A percentile compares a stretch with the other conserved stretches of the same genome.
Evolutionary conservation across 805 yeast species (phyloP).

Genomic region (Pichia rugopelliculosa): DNA sequence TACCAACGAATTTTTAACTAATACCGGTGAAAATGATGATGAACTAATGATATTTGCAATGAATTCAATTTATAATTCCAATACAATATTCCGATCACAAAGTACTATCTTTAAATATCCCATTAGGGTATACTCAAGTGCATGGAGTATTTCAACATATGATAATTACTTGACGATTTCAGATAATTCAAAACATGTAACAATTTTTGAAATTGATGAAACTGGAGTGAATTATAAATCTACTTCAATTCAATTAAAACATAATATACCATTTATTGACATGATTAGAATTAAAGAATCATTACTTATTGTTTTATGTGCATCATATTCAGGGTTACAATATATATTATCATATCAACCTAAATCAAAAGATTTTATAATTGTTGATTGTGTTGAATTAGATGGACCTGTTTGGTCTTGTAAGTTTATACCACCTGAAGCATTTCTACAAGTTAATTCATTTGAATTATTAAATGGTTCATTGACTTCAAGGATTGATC

Average conservation of each 20-base stretch:
- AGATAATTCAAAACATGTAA: slow-evolving; percentile 45
- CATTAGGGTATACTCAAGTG: slow-evolving; percentile 14
- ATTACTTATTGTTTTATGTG: slow-evolving; percentile 1
- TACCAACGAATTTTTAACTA: not conserved
- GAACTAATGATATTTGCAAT: not conserved
- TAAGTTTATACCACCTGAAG: slow-evolving; percentile 28
- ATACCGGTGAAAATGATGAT: not conserved
- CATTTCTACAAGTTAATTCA: slow-evolving; percentile 44
- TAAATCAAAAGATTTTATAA: not conserved
- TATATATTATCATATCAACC: slow-evolving; percentile 5
- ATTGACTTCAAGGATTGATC: slow-evolving; percentile 16
- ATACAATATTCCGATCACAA: not conserved
- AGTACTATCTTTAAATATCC: not conserved
- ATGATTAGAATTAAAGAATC: not conserved
- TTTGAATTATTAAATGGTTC: slow-evolving; percentile 45
- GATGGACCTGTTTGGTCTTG: slow-evolving; percentile 3
- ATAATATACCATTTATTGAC: slow-evolving; percentile 45
- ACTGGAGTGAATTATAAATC: slow-evolving; percentile 16
- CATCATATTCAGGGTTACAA: slow-evolving; percentile 4
- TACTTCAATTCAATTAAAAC: slow-evolving; percentile 33
- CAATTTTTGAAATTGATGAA: slow-evolving; percentile 26
- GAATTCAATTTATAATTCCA: not conserved
- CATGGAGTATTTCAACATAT: slow-evolving; percentile 57
- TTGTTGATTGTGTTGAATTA: slow-evolving; percentile 3
- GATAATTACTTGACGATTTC: slow-evolving; percentile 38